Base-by-base conservation (phyloP, 2,329 filamentous ascomycete species). In the Zymoseptoria tritici region DNA sequence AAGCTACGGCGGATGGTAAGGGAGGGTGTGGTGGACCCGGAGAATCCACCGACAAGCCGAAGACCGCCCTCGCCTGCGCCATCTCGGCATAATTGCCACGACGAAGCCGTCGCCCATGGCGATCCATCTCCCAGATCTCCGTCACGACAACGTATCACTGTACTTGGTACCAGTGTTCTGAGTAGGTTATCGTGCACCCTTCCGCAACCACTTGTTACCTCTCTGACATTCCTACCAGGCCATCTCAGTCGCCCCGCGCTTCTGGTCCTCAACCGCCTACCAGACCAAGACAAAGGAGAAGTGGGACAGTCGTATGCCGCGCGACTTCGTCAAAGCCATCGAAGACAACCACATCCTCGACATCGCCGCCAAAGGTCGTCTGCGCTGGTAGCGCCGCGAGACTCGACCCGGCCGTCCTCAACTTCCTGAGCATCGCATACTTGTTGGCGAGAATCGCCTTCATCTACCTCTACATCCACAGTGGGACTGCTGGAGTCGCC, bases 371-470 rank as follows among this genome's bases (percentile, higher is more conserved):
- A 75, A 73, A 61, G 67, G 62, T 31, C 64, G 57, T 1, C 71
- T 77, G 57, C 52, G 68, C 75, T 0, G 76, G 70, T 6, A 77
- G 75, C 53, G 49, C 70, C 0, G 73, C 74, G 3, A 67, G 68
- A 11, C 56, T 77, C 36, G 67, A 64, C 42, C 62, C 67, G 9
- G 57, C 57, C 16, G 55, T 60, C 4, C 55, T 72, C 55, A 73
- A 73, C 59, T 57, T 49, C 5, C 56, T 72, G 19, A 67, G 64
- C n/a, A 51, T 67, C 9, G 69, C 26, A 29, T 73, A 71, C 52
- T 26, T 73, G 31, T 63, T 58, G 26, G 65, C 60, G 24, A 57
- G 71, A n/a, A 57, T 69, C 21, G 61, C 66, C 53, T 73, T 72
- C 59, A 72, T 68, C 55, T 59, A 66, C 52, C 46, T 70, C 50